These are phyloP conservation scores for Zea mays DNA, from an alignment of 176 grass and related monocot species.

Conservation along the genomic window Zm-B73-REFERENCE-NAM-5.0 NC_050099.1:223203001-223203500, in stretches of 20 bases:
- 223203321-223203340: background rate
- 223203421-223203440: constrained; percentile 2
- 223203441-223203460: constrained; percentile 4
- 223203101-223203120: constrained; percentile 87
- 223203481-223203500: constrained; percentile 13
- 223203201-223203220: background rate
- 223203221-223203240: background rate
- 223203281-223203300: background rate
- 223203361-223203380: constrained; percentile 26
- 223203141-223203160: constrained; percentile 64
- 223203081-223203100: constrained; percentile 95
- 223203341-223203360: constrained; percentile 7
- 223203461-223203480: background rate
- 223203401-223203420: constrained; percentile 14
- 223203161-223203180: background rate
- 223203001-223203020: constrained; percentile 3
- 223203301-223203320: background rate
- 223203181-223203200: background rate
- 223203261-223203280: constrained; percentile 11
- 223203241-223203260: background rate
- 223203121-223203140: constrained; percentile 78
- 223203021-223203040: constrained; percentile 49
- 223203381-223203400: background rate
- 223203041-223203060: constrained; percentile 69
- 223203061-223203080: constrained; percentile 85